These are phyloP conservation scores for Xerocomellus chrysenteron DNA, from an alignment of 768 basidiomycete species.

Conservation along the genomic window DNA sequence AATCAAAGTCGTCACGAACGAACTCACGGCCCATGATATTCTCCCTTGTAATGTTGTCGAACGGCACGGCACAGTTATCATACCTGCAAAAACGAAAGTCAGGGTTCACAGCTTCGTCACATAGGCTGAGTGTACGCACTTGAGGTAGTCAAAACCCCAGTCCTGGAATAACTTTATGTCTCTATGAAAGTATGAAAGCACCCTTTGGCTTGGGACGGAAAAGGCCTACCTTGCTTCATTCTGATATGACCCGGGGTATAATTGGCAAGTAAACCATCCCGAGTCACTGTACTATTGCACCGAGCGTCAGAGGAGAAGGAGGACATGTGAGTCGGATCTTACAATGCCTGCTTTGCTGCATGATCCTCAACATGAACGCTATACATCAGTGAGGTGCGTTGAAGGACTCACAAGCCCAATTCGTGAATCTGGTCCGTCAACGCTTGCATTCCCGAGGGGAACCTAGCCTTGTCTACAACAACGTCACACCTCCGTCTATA, in stretches of 20 bases:
- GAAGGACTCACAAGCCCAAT: conserved; percentile 51
- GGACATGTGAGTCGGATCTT: conserved; percentile 18
- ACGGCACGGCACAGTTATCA: conserved; percentile 63
- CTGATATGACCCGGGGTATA: conserved; percentile 64
- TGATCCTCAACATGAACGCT: not conserved
- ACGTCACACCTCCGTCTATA: not conserved
- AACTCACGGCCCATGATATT: conserved; percentile 55
- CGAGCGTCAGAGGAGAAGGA: conserved; percentile 2
- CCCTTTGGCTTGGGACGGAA: not conserved
- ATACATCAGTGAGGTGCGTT: not conserved
- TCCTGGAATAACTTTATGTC: conserved; percentile 58
- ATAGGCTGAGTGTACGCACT: conserved; percentile 38
- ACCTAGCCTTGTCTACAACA: conserved; percentile 44
- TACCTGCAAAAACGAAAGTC: conserved; percentile 38
- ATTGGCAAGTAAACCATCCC: conserved; percentile 65
- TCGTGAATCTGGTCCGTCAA: conserved; percentile 55
- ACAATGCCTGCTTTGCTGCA: conserved; percentile 63
- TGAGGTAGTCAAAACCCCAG: conserved; percentile 67
- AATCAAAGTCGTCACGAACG: not conserved
- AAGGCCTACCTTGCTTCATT: conserved; percentile 53
- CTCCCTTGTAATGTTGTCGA: conserved; percentile 52
- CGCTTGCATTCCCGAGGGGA: conserved; percentile 57
- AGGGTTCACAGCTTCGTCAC: not conserved
- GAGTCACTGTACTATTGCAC: conserved; percentile 58
- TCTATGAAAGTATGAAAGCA: conserved; percentile 29